Evolutionary conservation across 2,329 filamentous ascomycete species (phyloP).

Genomic region (Neofusicoccum umdonicola): DNA sequence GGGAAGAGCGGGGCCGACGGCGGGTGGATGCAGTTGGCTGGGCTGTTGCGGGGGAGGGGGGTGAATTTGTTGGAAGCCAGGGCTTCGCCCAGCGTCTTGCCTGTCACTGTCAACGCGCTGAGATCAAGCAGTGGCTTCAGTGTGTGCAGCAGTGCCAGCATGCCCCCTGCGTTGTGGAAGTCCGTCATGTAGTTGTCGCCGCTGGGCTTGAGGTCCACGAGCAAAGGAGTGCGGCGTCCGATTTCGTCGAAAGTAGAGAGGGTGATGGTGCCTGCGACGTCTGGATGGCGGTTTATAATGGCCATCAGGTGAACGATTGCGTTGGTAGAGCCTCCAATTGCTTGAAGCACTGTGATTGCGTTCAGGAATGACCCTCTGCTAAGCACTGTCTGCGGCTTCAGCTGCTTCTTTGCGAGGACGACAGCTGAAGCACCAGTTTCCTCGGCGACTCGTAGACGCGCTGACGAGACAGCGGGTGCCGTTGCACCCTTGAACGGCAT

Average conservation of each 20-base stretch:
- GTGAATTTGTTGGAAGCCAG: conserved; percentile 65
- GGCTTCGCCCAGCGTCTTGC: conserved; percentile 75
- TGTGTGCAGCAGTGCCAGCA: conserved; percentile 76
- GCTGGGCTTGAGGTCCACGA: conserved; percentile 78
- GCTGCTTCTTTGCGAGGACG: conserved; percentile 31
- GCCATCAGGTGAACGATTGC: conserved; percentile 46
- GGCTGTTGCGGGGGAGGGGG: conserved; percentile 58
- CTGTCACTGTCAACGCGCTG: conserved; percentile 72
- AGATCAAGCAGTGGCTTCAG: conserved; percentile 78
- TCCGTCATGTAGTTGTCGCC: conserved; percentile 87
- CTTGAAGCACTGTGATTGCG: conserved; percentile 45
- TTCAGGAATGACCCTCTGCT: conserved; percentile 50
- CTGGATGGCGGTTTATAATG: conserved; percentile 51
- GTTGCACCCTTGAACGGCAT: conserved; percentile 54
- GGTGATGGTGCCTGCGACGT: conserved; percentile 66
- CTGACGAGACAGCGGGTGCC: conserved; percentile 54
- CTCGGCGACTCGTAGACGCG: conserved; percentile 52
- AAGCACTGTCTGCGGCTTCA: conserved; percentile 34
- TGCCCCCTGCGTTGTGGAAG: conserved; percentile 77
- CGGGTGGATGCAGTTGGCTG: conserved; percentile 74
- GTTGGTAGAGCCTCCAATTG: conserved; percentile 46
- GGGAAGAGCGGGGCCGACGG: conserved; percentile 79
- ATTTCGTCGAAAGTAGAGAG: conserved; percentile 77
- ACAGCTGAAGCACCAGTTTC: conserved; percentile 53
- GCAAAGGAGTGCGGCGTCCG: conserved; percentile 74